Conservation (phyloP, 352 stramenopile genomes). For the Pythium folliculosum region DNA sequence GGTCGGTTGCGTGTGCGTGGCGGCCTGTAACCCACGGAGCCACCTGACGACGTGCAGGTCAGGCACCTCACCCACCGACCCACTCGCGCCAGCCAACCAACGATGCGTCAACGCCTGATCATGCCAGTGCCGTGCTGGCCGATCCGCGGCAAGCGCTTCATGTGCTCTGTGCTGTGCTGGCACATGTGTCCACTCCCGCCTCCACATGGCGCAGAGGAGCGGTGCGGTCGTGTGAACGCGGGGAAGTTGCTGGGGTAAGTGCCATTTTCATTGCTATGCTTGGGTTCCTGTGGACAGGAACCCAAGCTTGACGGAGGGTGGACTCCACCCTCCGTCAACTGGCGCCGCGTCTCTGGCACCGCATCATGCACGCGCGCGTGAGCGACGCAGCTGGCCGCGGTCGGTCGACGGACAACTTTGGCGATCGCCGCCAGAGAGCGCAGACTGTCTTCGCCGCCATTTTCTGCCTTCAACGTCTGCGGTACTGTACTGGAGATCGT, state of each 20-base stretch:
- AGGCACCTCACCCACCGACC: neutral
- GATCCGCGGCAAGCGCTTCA: neutral
- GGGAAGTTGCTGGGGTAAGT: neutral
- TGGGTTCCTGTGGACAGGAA: neutral
- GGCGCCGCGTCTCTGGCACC: neutral
- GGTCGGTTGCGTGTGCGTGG: neutral
- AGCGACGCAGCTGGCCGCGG: neutral
- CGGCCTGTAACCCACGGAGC: neutral
- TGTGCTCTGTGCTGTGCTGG: neutral
- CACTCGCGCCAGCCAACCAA: neutral
- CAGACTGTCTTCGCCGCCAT: neutral
- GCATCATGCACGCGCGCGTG: neutral
- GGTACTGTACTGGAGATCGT: too few relatives aligned
- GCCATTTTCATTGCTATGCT: neutral
- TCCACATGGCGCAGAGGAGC: neutral
- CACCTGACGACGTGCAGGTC: too few relatives aligned
- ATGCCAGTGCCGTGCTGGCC: neutral
- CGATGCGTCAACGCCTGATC: neutral
- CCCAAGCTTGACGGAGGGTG: neutral
- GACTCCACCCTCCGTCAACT: neutral
- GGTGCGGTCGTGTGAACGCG: neutral
- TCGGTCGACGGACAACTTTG: neutral
- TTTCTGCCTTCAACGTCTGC: conserved; percentile 3
- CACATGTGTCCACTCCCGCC: too few relatives aligned
- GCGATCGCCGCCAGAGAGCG: neutral